Conservation (phyloP, 768 basidiomycete species). For the Mycena venus region DNA sequence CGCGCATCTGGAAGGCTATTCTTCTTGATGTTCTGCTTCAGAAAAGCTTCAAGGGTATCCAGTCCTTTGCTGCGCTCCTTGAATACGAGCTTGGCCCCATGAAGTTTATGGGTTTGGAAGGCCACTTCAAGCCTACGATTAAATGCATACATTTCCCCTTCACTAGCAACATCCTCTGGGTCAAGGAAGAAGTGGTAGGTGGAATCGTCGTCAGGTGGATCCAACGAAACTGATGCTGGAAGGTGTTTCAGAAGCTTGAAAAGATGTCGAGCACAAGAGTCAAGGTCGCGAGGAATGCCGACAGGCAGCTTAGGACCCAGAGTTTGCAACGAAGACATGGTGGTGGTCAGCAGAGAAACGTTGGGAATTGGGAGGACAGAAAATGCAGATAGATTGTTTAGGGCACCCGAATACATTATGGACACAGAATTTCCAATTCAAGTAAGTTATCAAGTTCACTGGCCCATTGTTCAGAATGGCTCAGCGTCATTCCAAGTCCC, state of each 20-base stretch:
- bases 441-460: too few species aligned
- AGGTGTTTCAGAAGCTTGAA: background rate
- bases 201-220: background rate
- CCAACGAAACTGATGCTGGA: background rate
- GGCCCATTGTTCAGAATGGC: too few species aligned
- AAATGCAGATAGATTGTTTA: too few species aligned
- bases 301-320: background rate
- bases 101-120: background rate
- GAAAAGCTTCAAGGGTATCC: background rate
- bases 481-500: too few species aligned
- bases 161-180: background rate
- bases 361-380: too few species aligned
- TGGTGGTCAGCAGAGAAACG: too few species aligned
- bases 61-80: background rate
- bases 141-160: conserved; percentile 1
- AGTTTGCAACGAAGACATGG: background rate
- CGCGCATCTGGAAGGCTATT: background rate
- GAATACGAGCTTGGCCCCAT: background rate
- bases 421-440: too few species aligned
- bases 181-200: conserved; percentile 6
- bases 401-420: too few species aligned
- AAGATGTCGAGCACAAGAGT: background rate
- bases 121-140: background rate
- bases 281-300: background rate
- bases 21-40: background rate